phyloP scores from a whole-genome alignment of 768 basidiomycete genomes.

The Postia placenta region DNA sequence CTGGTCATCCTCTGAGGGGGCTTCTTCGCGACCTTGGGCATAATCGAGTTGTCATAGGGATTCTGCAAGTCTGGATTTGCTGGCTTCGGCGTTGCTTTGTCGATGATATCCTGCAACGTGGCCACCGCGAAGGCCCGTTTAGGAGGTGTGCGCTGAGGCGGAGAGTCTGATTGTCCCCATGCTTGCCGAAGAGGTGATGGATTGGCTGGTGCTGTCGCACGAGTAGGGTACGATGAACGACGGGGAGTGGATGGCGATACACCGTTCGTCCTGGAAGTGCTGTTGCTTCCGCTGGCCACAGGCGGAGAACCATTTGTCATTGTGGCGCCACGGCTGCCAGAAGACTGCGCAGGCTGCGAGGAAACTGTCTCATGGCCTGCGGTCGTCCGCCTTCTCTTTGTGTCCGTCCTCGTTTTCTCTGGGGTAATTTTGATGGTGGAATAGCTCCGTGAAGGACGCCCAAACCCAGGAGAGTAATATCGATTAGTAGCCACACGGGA shows the following conservation, averaged over 20 bases:
- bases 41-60: constrained; percentile 71
- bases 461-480: constrained; percentile 69
- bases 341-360: constrained; percentile 25
- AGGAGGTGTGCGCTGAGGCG: constrained; percentile 35
- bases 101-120: constrained; percentile 54
- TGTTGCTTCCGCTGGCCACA: constrained; percentile 7
- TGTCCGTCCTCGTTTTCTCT: constrained; percentile 38
- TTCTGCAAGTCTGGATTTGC: constrained; percentile 66
- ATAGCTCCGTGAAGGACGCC: constrained; percentile 39
- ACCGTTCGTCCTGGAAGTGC: constrained; percentile 10
- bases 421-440: constrained; percentile 38
- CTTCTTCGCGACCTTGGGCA: constrained; percentile 41
- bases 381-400: constrained; percentile 57
- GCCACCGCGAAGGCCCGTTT: constrained; percentile 27
- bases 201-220: constrained; percentile 54
- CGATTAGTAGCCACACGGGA: constrained; percentile 57
- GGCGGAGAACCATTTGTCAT: constrained; percentile 4
- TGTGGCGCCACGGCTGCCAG: constrained; percentile 7
- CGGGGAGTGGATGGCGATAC: constrained; percentile 13
- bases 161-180: constrained; percentile 46
- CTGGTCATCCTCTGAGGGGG: constrained; percentile 32
- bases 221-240: constrained; percentile 25
- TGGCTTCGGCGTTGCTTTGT: constrained; percentile 55
- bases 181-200: constrained; percentile 75
- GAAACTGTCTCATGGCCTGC: constrained; percentile 41